Conservation (phyloP, 2,329 filamentous ascomycete genomes). For the Ophiocordyceps camponoti-leonardi region DNA sequence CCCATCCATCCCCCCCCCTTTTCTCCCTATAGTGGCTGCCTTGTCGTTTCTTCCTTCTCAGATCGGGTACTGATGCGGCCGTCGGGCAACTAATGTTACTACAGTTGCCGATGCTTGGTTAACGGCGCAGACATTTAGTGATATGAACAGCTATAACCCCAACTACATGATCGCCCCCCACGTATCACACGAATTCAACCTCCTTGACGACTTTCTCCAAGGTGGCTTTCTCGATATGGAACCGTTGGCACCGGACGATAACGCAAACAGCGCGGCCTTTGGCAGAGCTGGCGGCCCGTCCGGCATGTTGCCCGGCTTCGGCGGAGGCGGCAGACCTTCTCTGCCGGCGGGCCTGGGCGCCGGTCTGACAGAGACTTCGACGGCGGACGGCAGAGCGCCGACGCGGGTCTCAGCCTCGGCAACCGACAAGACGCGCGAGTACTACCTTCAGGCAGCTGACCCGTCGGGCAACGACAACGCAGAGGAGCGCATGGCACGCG, state of each 20-base stretch:
- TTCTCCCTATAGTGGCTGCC: not conserved
- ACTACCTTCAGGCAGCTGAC: constrained; percentile 93
- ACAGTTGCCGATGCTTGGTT: constrained; percentile 71
- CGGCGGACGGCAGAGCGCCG: not conserved
- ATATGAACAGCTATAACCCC: constrained; percentile 86
- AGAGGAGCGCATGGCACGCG: constrained; percentile 86
- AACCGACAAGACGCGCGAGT: constrained; percentile 66
- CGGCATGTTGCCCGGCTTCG: constrained; percentile 31
- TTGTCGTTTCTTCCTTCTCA: not conserved
- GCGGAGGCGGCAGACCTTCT: constrained; percentile 25
- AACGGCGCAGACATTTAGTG: constrained; percentile 66
- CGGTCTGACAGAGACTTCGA: not conserved
- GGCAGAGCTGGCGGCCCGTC: constrained; percentile 20
- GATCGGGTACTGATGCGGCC: not conserved
- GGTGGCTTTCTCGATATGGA: constrained; percentile 79
- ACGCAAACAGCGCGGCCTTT: constrained; percentile 26
- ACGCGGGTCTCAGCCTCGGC: constrained; percentile 36
- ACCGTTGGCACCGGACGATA: constrained; percentile 50
- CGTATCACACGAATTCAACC: constrained; percentile 89
- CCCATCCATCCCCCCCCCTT: not conserved
- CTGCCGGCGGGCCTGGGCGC: not conserved
- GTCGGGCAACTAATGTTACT: constrained; percentile 3
- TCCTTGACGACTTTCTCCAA: constrained; percentile 91
- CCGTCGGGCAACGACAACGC: constrained; percentile 72
- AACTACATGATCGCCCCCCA: constrained; percentile 90